phyloP scores from a whole-genome alignment of 2,329 filamentous ascomycete species.

The Neurospora crassa region DNA sequence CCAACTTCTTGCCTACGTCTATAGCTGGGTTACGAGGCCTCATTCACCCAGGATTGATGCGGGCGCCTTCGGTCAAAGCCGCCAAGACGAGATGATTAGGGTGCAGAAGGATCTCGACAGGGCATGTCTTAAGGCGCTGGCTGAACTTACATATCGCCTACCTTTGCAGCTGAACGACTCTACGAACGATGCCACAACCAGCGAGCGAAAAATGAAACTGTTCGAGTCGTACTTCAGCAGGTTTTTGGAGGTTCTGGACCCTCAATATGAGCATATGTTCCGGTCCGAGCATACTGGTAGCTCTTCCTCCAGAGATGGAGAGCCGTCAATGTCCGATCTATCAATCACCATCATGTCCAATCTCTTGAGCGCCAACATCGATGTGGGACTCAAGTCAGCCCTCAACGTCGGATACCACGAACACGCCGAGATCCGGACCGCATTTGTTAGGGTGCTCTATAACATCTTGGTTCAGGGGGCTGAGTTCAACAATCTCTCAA shows the following conservation, averaged over 20 bases:
- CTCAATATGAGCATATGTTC: slow-evolving; percentile 38
- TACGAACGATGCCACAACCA: slow-evolving; percentile 55
- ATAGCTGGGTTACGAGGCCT: slow-evolving; percentile 57
- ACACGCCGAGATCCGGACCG: slow-evolving; percentile 58
- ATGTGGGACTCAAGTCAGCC: slow-evolving; percentile 61
- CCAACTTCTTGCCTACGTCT: slow-evolving; percentile 57
- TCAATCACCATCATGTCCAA: slow-evolving; percentile 61
- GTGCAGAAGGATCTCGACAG: slow-evolving; percentile 57
- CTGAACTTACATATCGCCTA: slow-evolving; percentile 55
- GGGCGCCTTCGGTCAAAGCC: slow-evolving; percentile 23
- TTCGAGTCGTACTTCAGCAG: slow-evolving; percentile 64
- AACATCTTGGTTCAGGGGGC: slow-evolving; percentile 64
- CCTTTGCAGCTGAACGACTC: slow-evolving; percentile 57
- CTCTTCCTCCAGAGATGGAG: slow-evolving; percentile 39
- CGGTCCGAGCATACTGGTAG: slow-evolving; percentile 31
- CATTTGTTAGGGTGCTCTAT: slow-evolving; percentile 60
- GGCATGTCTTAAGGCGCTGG: slow-evolving; percentile 55
- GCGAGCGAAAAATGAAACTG: slow-evolving; percentile 61
- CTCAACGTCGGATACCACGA: slow-evolving; percentile 63
- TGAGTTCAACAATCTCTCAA: slow-evolving; percentile 59
- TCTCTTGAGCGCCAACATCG: slow-evolving; percentile 60
- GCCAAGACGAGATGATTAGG: slow-evolving; percentile 46
- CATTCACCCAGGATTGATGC: slow-evolving; percentile 39
- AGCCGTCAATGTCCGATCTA: slow-evolving; percentile 47
- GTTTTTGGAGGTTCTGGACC: slow-evolving; percentile 55